phyloP scores from a whole-genome alignment of 2,329 filamentous ascomycete species.

The Apiospora kogelbergensis region DNA sequence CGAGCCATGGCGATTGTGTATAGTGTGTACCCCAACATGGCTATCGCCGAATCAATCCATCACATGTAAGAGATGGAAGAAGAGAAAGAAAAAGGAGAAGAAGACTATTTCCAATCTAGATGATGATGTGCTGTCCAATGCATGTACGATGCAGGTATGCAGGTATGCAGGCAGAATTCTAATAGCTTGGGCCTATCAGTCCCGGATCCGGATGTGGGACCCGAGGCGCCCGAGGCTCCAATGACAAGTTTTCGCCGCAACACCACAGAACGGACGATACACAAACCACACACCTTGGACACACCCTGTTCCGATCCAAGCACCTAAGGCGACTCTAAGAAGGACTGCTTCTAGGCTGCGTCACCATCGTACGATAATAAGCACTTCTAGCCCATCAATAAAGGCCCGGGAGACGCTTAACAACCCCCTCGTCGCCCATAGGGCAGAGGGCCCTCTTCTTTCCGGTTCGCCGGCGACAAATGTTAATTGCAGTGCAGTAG shows the following conservation, averaged over 20 bases:
- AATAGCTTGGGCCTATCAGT: constrained; percentile 1
- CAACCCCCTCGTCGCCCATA: not conserved
- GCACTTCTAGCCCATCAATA: not conserved
- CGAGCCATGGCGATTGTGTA: too few relatives aligned
- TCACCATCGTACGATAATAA: not conserved
- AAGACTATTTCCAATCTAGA: not conserved
- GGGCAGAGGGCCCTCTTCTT: constrained; percentile 1
- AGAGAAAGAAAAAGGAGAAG: not conserved
- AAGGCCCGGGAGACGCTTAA: not conserved
- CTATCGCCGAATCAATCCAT: not conserved
- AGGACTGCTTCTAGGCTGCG: not conserved
- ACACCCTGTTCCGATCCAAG: not conserved
- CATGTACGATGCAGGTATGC: not conserved
- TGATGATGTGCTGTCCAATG: not conserved
- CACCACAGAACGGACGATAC: not conserved
- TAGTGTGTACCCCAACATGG: too few relatives aligned
- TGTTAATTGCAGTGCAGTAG: not conserved
- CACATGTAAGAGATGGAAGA: too few relatives aligned
- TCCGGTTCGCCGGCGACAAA: not conserved
- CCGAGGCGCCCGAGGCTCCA: not conserved
- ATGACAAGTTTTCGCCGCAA: constrained; percentile 1
- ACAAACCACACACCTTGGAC: not conserved
- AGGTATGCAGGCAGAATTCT: not conserved
- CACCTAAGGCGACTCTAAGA: not conserved
- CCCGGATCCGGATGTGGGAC: not conserved